Conservation (phyloP, 2,329 filamentous ascomycete genomes). For the Sporothrix globosa region DNA sequence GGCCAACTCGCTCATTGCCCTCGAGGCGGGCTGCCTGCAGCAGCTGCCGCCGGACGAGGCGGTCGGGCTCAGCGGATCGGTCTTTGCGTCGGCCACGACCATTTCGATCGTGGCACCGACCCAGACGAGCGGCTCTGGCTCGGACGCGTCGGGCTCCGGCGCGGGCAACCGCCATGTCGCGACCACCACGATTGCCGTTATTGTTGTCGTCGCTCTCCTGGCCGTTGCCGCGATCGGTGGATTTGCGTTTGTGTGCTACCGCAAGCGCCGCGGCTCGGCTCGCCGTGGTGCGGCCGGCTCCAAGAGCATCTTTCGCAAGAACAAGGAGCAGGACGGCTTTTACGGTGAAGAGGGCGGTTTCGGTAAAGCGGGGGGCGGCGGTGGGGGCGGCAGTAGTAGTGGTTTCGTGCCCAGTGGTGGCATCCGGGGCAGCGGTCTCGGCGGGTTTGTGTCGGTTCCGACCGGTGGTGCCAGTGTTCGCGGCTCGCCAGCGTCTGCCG, state of each 20-base stretch:
- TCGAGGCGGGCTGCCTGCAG: constrained; percentile 57
- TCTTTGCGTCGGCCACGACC: constrained; percentile 38
- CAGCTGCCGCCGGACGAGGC: constrained; percentile 44
- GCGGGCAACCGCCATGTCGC: constrained; percentile 39
- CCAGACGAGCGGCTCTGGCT: constrained; percentile 34
- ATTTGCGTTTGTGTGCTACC: constrained; percentile 51
- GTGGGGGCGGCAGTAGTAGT: constrained; percentile 31
- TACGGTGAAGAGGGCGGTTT: constrained; percentile 27
- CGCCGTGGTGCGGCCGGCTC: constrained; percentile 41
- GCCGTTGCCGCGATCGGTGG: constrained; percentile 46
- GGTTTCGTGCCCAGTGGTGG: constrained; percentile 25
- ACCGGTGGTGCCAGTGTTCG: not conserved
- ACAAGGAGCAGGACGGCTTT: constrained; percentile 17
- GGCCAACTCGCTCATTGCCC: constrained; percentile 56
- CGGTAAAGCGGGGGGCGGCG: constrained; percentile 13
- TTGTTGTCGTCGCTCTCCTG: constrained; percentile 48
- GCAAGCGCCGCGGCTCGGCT: constrained; percentile 48
- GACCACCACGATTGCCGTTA: constrained; percentile 50
- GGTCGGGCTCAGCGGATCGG: constrained; percentile 41
- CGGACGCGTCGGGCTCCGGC: constrained; percentile 26
- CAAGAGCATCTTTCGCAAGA: constrained; percentile 23
- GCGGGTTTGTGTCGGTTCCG: not conserved
- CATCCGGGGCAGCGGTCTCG: constrained; percentile 9
- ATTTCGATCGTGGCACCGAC: constrained; percentile 46
- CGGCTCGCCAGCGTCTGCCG: not conserved